Evolutionary conservation across 1,284 basidiomycete genomes (phyloP).

Genomic region (Hortiboletus rubellus): DNA sequence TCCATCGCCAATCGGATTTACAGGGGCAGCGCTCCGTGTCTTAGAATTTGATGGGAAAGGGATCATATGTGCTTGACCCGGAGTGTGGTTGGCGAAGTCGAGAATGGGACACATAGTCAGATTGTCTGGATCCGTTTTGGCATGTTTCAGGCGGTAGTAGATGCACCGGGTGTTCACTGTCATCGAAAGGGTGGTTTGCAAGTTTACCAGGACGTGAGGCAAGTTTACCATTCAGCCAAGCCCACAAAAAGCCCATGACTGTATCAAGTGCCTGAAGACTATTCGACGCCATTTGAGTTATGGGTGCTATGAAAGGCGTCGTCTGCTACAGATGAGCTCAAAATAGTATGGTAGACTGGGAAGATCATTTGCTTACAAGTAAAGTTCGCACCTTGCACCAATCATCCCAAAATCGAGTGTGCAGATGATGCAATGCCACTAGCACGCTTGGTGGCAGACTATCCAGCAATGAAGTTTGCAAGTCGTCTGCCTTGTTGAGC

Average conservation of each 20-base stretch:
- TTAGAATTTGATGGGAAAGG: conserved; percentile 43
- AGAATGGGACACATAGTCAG: conserved; percentile 82
- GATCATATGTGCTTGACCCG: conserved; percentile 40
- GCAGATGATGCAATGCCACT: conserved; percentile 48
- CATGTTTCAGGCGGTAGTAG: conserved; percentile 65
- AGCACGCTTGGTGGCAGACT: conserved; percentile 53
- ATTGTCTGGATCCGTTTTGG: conserved; percentile 63
- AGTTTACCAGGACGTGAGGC: conserved; percentile 26
- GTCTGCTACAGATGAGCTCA: conserved; percentile 11
- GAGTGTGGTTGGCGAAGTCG: conserved; percentile 82
- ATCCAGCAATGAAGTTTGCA: conserved; percentile 37
- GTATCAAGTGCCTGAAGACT: conserved; percentile 17
- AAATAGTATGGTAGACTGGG: background rate
- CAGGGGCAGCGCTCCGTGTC: conserved; percentile 39
- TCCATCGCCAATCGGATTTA: conserved; percentile 41
- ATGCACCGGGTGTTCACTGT: conserved; percentile 87
- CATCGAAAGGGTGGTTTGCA: conserved; percentile 11
- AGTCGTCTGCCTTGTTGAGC: conserved; percentile 9
- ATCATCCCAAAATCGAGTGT: conserved; percentile 59
- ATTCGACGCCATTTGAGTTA: background rate
- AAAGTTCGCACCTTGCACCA: conserved; percentile 50
- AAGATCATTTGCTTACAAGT: conserved; percentile 41
- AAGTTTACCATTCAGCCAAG: conserved; percentile 74
- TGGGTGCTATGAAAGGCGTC: conserved; percentile 2
- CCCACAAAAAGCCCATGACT: conserved; percentile 62